A percentile compares a stretch with the other conserved stretches of the same genome.
Evolutionary conservation across 345 rosid species (phyloP).

Genomic region (Schrenkiella parvula): DNA sequence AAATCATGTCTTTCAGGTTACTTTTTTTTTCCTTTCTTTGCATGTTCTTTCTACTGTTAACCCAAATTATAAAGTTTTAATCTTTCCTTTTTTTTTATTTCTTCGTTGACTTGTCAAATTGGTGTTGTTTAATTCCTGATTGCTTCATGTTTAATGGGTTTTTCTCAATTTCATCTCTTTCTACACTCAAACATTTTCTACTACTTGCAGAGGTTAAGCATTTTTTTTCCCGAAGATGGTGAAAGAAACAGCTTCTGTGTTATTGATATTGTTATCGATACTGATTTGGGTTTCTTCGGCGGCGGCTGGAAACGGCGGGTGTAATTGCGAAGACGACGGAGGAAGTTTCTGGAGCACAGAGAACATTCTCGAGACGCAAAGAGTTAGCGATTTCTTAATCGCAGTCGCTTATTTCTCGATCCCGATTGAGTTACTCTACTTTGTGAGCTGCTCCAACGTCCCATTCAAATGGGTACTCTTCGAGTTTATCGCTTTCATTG

Average conservation of each 20-base stretch:
- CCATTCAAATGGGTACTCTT: constrained; percentile 98
- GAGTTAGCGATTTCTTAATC: constrained; percentile 87
- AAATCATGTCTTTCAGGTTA: constrained; percentile 44
- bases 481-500: constrained; percentile 94
- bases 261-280: constrained; percentile 42
- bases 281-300: constrained; percentile 38
- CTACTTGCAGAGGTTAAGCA: constrained; percentile 1
- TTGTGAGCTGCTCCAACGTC: constrained; percentile 85
- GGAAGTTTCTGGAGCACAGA: constrained; percentile 76
- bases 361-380: constrained; percentile 73
- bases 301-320: constrained; percentile 49
- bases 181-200: not conserved
- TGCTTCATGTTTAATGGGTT: not conserved
- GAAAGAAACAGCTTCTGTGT: constrained; percentile 25
- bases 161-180: not conserved
- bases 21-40: not conserved
- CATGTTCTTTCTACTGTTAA: constrained; percentile 1
- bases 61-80: not conserved
- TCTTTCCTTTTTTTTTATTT: not conserved
- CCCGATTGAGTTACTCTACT: constrained; percentile 90
- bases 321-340: constrained; percentile 93
- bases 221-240: not conserved
- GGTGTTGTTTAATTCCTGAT: not conserved
- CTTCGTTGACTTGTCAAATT: not conserved
- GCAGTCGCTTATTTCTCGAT: constrained; percentile 95